phyloP scores from a whole-genome alignment of 2,329 filamentous ascomycete species.

The Cladophialophora bantiana region DNA sequence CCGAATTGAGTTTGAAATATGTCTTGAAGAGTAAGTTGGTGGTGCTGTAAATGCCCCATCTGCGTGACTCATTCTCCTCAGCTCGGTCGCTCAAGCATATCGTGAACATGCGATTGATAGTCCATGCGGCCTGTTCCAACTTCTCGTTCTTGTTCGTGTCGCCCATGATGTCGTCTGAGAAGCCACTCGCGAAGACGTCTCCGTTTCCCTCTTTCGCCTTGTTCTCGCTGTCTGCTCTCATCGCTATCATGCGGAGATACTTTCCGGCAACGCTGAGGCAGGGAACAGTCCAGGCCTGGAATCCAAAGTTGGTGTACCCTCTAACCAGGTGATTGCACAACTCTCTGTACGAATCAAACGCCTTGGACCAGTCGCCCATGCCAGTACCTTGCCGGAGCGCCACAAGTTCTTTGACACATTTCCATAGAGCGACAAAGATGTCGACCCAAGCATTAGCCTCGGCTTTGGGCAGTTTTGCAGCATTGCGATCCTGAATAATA shows the following conservation, averaged over 20 bases:
- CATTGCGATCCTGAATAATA: constrained; percentile 69
- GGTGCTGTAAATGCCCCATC: constrained; percentile 97
- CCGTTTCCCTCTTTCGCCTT: constrained; percentile 56
- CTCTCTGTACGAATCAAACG: constrained; percentile 90
- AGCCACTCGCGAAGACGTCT: constrained; percentile 56
- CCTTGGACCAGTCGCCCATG: constrained; percentile 74
- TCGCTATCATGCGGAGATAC: constrained; percentile 85
- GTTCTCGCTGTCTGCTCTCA: constrained; percentile 80
- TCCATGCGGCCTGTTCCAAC: constrained; percentile 86
- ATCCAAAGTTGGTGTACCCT: constrained; percentile 76
- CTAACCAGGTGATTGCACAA: constrained; percentile 77
- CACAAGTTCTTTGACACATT: constrained; percentile 75
- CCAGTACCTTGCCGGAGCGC: constrained; percentile 63
- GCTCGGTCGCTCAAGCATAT: constrained; percentile 78
- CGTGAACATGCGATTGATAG: constrained; percentile 91
- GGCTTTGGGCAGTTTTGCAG: constrained; percentile 64
- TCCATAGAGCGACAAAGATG: constrained; percentile 84
- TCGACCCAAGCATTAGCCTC: constrained; percentile 86
- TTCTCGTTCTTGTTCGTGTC: constrained; percentile 80
- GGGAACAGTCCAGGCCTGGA: constrained; percentile 91
- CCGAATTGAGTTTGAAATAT: constrained; percentile 92
- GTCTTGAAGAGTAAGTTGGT: constrained; percentile 97
- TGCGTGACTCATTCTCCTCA: constrained; percentile 80
- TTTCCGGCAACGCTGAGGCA: constrained; percentile 87
- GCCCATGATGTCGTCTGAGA: constrained; percentile 82